Conservation (phyloP, 176 grass and related monocot genomes). For the Musa itinerans region DNA sequence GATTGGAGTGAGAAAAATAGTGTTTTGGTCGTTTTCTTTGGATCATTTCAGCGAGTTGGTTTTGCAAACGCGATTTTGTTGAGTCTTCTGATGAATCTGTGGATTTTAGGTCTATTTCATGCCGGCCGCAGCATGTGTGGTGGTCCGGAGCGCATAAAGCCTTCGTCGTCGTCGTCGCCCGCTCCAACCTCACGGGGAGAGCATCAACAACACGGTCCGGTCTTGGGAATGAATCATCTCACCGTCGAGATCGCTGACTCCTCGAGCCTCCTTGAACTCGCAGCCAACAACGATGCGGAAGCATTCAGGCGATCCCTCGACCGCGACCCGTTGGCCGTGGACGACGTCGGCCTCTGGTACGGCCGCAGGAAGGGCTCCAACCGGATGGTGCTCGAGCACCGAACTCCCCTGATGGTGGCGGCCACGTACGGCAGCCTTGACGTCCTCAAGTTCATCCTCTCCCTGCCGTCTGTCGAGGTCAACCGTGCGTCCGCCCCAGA, state of each 20-base stretch:
- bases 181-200: neutral
- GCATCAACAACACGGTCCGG: neutral
- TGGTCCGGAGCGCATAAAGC: no score
- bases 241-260: neutral
- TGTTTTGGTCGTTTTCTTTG: no score
- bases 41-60: no score
- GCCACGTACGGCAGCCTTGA: constrained; percentile 61
- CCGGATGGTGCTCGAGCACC: constrained; percentile 30
- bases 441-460: constrained; percentile 42
- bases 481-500: constrained; percentile 32
- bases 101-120: no score
- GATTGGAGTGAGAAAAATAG: no score
- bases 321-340: constrained; percentile 16
- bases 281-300: constrained; percentile 47
- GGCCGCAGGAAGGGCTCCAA: constrained; percentile 2
- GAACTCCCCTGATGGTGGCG: constrained; percentile 77
- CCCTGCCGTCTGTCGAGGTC: constrained; percentile 35
- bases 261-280: constrained; percentile 47
- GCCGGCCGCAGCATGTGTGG: no score
- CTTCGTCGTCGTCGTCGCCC: neutral
- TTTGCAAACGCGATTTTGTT: no score
- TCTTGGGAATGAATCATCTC: neutral
- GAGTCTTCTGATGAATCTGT: no score
- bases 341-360: constrained; percentile 29
- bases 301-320: constrained; percentile 24